Percentiles rank a stretch among this genome's conserved stretches.
phyloP scores from a whole-genome alignment of 108 stramenopile genomes.

The Nitzschia palea region DNA sequence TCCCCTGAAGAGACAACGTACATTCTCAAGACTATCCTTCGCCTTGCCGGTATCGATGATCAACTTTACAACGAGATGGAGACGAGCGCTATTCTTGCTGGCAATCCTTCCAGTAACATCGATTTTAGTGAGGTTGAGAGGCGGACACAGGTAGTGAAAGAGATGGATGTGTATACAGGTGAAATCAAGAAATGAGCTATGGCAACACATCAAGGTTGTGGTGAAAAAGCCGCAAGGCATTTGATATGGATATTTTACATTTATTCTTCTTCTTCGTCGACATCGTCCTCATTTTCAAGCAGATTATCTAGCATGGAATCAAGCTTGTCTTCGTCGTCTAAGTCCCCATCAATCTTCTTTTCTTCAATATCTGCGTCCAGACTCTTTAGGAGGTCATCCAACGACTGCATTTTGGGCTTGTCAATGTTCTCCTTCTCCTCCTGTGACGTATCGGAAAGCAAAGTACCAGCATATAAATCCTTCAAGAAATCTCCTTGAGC shows the following conservation, averaged over 20 bases:
- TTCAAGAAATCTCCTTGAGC: constrained; percentile 98
- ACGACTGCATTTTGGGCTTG: constrained; percentile 92
- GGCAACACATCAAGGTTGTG: neutral
- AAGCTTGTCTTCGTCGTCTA: constrained; percentile 72
- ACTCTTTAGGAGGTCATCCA: constrained; percentile 93
- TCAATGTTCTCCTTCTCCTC: constrained; percentile 97
- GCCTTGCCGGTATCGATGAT: constrained; percentile 61
- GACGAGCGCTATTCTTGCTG: neutral
- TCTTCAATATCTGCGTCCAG: constrained; percentile 81
- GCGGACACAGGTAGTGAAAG: constrained; percentile 49
- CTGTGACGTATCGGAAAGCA: constrained; percentile 94
- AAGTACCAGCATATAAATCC: constrained; percentile 97
- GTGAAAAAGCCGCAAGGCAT: neutral
- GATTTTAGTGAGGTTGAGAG: constrained; percentile 77
- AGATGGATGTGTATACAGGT: constrained; percentile 90
- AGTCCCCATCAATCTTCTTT: constrained; percentile 71
- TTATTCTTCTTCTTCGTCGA: constrained; percentile 58
- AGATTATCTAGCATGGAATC: constrained; percentile 73
- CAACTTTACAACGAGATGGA: constrained; percentile 4
- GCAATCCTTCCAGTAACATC: constrained; percentile 17
- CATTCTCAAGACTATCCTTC: constrained; percentile 82
- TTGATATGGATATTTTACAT: constrained; percentile 13
- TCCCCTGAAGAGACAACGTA: constrained; percentile 90
- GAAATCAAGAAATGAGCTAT: constrained; percentile 43
- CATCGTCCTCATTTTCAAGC: constrained; percentile 70